Evolutionary conservation across 2,329 filamentous ascomycete species (phyloP).

Genomic region (Diatrype stigma): DNA sequence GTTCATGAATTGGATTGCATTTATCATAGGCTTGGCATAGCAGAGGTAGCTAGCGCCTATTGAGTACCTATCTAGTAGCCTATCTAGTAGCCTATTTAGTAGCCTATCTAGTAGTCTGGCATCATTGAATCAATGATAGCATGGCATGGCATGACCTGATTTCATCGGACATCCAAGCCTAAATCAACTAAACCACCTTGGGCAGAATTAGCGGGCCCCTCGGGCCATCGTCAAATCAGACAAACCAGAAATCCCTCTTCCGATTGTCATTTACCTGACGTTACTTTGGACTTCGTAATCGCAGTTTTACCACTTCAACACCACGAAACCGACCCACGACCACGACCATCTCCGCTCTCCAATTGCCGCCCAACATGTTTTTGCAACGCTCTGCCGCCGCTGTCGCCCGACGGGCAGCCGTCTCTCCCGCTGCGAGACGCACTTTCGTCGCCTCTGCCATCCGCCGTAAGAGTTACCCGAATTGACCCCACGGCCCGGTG

Average conservation of each 20-base stretch:
- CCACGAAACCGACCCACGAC: slow-evolving; percentile 17
- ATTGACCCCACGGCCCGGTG: slow-evolving; percentile 1
- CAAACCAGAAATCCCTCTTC: slow-evolving; percentile 46
- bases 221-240: slow-evolving; percentile 35
- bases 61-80: too few relatives aligned
- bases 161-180: neutral
- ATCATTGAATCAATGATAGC: too few relatives aligned
- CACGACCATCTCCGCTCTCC: slow-evolving; percentile 5
- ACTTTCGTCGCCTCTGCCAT: slow-evolving; percentile 57
- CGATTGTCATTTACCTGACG: slow-evolving; percentile 14
- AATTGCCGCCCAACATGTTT: slow-evolving; percentile 48
- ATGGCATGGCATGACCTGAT: too few relatives aligned
- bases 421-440: slow-evolving; percentile 50
- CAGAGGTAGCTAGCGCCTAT: too few relatives aligned
- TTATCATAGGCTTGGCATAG: too few relatives aligned
- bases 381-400: slow-evolving; percentile 59
- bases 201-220: neutral
- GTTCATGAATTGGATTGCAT: too few relatives aligned
- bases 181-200: neutral
- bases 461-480: slow-evolving; percentile 49
- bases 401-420: slow-evolving; percentile 57
- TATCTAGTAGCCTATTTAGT: too few relatives aligned
- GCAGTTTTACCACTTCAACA: slow-evolving; percentile 8
- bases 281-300: too few relatives aligned
- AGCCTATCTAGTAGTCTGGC: too few relatives aligned